Conservation (phyloP, 2,329 filamentous ascomycete species). For the Penicillium palitans region DNA sequence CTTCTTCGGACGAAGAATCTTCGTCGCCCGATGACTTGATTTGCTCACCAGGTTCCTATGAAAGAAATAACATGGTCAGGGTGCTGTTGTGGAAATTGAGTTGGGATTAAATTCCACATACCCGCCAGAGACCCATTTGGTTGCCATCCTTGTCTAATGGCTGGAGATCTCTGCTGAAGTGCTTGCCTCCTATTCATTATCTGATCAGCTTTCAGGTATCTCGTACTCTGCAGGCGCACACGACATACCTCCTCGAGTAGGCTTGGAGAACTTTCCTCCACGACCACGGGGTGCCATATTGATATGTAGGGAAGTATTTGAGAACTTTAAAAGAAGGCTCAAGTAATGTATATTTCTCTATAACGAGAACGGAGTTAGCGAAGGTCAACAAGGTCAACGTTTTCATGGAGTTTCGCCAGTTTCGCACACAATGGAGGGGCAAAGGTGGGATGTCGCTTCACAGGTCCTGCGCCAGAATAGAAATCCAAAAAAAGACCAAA, state of each 20-base stretch:
- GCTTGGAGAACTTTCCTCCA: constrained; percentile 93
- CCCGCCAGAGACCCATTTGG: constrained; percentile 82
- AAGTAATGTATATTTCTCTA: neutral
- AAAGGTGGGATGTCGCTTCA: constrained; percentile 17
- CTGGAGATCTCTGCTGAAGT: constrained; percentile 88
- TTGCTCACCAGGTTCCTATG: constrained; percentile 39
- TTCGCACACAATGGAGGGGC: constrained; percentile 17
- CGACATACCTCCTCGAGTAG: constrained; percentile 76
- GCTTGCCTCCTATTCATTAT: constrained; percentile 71
- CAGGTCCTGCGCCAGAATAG: neutral
- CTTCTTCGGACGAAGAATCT: constrained; percentile 48
- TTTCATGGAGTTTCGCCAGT: neutral
- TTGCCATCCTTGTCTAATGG: constrained; percentile 88
- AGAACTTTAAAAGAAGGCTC: neutral
- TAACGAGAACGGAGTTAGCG: neutral
- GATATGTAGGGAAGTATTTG: constrained; percentile 1
- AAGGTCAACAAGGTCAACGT: no score
- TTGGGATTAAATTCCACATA: constrained; percentile 43
- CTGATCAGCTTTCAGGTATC: constrained; percentile 6
- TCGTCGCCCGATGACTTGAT: constrained; percentile 50
- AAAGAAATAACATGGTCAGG: neutral
- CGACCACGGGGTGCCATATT: constrained; percentile 63
- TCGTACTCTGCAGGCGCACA: constrained; percentile 27
- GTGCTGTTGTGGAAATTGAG: constrained; percentile 3
- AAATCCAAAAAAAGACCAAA: neutral